Evolutionary conservation across 768 basidiomycete genomes (phyloP).

Genomic region (Kwoniella sp.): DNA sequence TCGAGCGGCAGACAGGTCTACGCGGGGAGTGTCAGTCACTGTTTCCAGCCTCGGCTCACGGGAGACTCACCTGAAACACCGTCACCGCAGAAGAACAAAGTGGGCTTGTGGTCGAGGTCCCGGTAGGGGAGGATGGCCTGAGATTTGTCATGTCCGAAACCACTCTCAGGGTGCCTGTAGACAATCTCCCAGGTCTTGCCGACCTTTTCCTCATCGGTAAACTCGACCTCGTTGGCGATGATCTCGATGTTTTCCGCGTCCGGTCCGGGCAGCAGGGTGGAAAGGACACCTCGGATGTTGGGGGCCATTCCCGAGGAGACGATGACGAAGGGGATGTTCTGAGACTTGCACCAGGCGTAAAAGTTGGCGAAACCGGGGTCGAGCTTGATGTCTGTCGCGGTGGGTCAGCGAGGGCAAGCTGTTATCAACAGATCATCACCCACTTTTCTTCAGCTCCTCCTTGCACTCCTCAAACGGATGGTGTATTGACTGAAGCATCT

Average conservation of each 20-base stretch:
- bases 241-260: constrained; percentile 77
- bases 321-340: constrained; percentile 82
- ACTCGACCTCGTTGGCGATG: constrained; percentile 82
- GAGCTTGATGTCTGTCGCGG: constrained; percentile 66
- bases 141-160: constrained; percentile 93
- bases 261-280: constrained; percentile 69
- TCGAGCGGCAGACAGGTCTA: constrained; percentile 85
- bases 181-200: constrained; percentile 67
- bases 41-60: neutral
- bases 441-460: constrained; percentile 67
- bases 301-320: constrained; percentile 96
- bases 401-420: neutral
- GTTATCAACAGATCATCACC: constrained; percentile 34
- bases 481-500: constrained; percentile 74
- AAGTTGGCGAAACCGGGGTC: constrained; percentile 87
- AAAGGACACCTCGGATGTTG: constrained; percentile 84
- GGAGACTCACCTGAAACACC: constrained; percentile 75
- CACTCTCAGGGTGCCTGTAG: constrained; percentile 83
- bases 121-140: constrained; percentile 88
- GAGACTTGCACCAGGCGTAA: constrained; percentile 72
- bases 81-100: constrained; percentile 94
- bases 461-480: constrained; percentile 84
- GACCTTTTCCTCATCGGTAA: constrained; percentile 59
- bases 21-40: neutral
- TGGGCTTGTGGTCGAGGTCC: constrained; percentile 63